A percentile compares a stretch with the other conserved stretches of the same genome.
Evolutionary conservation across 805 yeast species (phyloP).

Genomic region (Phaffomyces opuntiae): DNA sequence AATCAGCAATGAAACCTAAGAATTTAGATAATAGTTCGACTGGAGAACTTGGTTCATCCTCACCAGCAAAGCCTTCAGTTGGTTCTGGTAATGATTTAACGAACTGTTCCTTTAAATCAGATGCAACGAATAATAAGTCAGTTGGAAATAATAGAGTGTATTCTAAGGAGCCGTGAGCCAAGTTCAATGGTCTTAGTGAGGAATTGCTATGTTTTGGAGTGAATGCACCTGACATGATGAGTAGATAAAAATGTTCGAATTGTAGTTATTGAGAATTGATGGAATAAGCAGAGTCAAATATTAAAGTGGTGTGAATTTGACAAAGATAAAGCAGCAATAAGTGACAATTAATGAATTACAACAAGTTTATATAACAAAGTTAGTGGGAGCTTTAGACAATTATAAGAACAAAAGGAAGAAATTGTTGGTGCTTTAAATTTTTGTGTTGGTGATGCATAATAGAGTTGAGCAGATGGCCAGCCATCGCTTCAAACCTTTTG

Average conservation of each 20-base stretch:
- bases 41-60: conserved; percentile 81
- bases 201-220: conserved; percentile 24
- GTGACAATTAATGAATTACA: not conserved
- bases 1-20: conserved; percentile 60
- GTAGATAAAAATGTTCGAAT: not conserved
- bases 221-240: conserved; percentile 21
- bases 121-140: conserved; percentile 66
- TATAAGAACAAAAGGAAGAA: conserved; percentile 2
- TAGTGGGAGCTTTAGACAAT: conserved; percentile 1
- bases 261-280: not conserved
- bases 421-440: conserved; percentile 4
- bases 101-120: conserved; percentile 86
- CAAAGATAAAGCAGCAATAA: not conserved
- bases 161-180: conserved; percentile 83
- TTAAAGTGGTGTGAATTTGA: not conserved
- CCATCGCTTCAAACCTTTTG: conserved; percentile 1
- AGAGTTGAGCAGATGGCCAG: not conserved
- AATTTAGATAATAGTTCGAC: conserved; percentile 82
- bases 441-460: conserved; percentile 1
- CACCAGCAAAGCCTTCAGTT: conserved; percentile 80
- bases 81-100: conserved; percentile 64
- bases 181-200: conserved; percentile 71
- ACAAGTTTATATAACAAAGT: not conserved
- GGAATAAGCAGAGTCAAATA: not conserved
- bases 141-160: conserved; percentile 85